A percentile compares a stretch with the other conserved stretches of the same genome.
These are phyloP conservation scores for Chytridium lagenaria DNA, from an alignment of 371 early-diverging fungal genomes.

Conservation along the genomic window DNA sequence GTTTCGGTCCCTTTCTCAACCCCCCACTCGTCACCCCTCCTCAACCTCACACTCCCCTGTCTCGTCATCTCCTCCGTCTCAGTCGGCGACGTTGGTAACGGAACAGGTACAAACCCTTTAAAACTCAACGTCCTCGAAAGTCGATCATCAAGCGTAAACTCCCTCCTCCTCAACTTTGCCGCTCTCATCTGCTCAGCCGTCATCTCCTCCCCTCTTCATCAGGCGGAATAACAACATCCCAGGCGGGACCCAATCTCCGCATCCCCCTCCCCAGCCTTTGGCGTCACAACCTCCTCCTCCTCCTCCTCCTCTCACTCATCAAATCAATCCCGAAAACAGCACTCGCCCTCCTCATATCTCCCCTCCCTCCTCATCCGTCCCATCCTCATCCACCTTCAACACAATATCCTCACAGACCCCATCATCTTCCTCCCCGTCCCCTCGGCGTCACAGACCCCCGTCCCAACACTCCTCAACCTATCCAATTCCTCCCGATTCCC, in stretches of 20 bases:
- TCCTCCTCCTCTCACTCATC: background rate
- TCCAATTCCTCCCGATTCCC: too few species aligned
- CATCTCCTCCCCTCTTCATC: background rate
- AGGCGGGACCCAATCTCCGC: background rate
- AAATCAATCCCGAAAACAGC: too few species aligned
- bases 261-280: background rate
- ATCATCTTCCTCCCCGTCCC: background rate
- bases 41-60: background rate
- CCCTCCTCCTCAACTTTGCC: background rate
- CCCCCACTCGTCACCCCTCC: background rate
- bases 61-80: background rate
- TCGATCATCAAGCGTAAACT: background rate
- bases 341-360: too few species aligned
- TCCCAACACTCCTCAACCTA: background rate
- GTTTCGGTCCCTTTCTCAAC: background rate
- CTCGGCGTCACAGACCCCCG: background rate
- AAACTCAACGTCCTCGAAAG: background rate
- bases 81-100: background rate
- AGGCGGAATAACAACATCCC: background rate
- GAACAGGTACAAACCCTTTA: constrained; percentile 13
- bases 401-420: background rate
- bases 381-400: constrained; percentile 13
- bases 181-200: background rate
- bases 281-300: background rate
- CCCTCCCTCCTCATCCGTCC: background rate